A percentile compares a stretch with the other conserved stretches of the same genome.
These are phyloP conservation scores for Graphium sp. DNA, from an alignment of 2,329 filamentous ascomycete species.

Conservation along the genomic window DNA sequence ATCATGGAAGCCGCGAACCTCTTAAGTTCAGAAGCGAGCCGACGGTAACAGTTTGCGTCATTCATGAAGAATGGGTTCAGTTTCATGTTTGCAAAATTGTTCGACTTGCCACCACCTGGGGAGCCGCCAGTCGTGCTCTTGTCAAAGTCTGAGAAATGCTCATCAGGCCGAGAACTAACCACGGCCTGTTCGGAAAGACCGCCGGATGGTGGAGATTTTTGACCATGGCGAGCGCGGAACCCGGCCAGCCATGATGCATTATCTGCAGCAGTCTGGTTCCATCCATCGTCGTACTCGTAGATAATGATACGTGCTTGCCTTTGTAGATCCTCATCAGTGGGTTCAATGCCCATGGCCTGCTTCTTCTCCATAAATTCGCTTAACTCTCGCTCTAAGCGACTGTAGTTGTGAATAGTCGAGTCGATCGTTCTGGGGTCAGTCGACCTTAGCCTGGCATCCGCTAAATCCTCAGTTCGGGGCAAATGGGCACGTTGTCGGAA, in stretches of 20 bases:
- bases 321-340: conserved; percentile 36
- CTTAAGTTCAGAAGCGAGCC: conserved; percentile 33
- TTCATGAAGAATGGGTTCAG: conserved; percentile 37
- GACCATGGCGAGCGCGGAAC: conserved; percentile 30
- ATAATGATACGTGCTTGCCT: conserved; percentile 41
- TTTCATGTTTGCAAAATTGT: no score
- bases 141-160: background rate
- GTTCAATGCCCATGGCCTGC: conserved; percentile 24
- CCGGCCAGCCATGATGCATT: conserved; percentile 32
- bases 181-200: background rate
- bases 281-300: conserved; percentile 43
- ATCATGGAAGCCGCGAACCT: conserved; percentile 34
- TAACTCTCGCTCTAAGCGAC: conserved; percentile 36
- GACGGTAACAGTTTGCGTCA: conserved; percentile 42
- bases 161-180: no score
- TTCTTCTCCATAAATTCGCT: conserved; percentile 31
- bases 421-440: conserved; percentile 38
- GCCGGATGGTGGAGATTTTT: background rate
- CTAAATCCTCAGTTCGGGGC: conserved; percentile 37
- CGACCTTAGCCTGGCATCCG: conserved; percentile 27
- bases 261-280: conserved; percentile 48
- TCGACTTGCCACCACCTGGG: background rate
- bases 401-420: conserved; percentile 42
- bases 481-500: conserved; percentile 41
- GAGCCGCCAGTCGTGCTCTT: background rate